phyloP scores from a whole-genome alignment of 805 yeast genomes.

The Candida broadrunensis region DNA sequence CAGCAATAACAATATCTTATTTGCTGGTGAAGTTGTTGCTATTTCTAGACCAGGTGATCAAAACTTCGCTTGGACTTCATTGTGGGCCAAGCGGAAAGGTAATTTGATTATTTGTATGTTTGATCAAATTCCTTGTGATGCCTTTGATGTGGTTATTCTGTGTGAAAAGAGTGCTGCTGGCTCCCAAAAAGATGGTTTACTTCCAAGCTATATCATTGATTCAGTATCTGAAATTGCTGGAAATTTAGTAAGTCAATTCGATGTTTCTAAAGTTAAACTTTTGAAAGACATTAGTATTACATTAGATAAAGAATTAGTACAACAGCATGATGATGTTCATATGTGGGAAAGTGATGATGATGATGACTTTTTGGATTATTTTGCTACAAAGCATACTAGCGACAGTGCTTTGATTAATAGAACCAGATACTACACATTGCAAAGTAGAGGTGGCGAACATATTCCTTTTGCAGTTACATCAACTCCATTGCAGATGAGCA shows the following conservation, averaged over 20 bases:
- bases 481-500: conserved; percentile 49
- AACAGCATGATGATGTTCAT: conserved; percentile 1
- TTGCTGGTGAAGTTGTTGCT: conserved; percentile 84
- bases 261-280: conserved; percentile 9
- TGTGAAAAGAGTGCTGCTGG: conserved; percentile 1
- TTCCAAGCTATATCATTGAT: conserved; percentile 15
- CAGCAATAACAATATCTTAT: conserved; percentile 46
- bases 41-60: conserved; percentile 63
- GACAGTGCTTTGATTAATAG: conserved; percentile 43
- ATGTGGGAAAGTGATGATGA: conserved; percentile 9
- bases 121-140: conserved; percentile 71
- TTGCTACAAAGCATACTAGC: conserved; percentile 13
- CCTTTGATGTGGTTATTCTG: conserved; percentile 54
- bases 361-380: conserved; percentile 7
- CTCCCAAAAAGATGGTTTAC: neutral
- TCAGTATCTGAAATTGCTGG: conserved; percentile 36
- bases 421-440: conserved; percentile 60
- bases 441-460: conserved; percentile 41
- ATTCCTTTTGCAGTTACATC: conserved; percentile 77
- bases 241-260: conserved; percentile 19
- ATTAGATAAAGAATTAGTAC: conserved; percentile 19
- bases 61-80: conserved; percentile 74
- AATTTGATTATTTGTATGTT: conserved; percentile 76
- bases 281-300: conserved; percentile 24
- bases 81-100: conserved; percentile 84